Evolutionary conservation across 352 stramenopile genomes (phyloP).

Genomic region (Lagenidium giganteum): DNA sequence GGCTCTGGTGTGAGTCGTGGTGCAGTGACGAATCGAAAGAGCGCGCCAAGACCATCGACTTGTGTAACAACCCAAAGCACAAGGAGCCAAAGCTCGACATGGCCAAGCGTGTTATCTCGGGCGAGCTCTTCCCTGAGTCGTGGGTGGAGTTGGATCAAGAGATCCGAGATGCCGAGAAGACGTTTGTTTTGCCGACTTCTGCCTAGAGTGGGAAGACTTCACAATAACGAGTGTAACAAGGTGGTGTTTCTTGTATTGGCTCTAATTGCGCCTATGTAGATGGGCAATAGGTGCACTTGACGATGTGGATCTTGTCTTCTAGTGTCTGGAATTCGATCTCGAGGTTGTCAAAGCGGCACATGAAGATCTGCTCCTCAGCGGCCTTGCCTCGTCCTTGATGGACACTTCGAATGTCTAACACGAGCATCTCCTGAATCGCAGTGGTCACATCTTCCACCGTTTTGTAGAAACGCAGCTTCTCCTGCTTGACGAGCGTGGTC

Average conservation of each 20-base stretch:
- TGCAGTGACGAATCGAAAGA: conserved; percentile 98
- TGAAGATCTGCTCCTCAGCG: conserved; percentile 46
- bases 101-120: conserved; percentile 98
- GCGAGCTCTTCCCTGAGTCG: conserved; percentile 95
- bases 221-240: not conserved
- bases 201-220: not conserved
- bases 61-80: conserved; percentile 99
- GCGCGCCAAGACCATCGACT: conserved; percentile 98
- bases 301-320: conserved; percentile 56
- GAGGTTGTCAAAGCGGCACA: conserved; percentile 72
- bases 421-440: conserved; percentile 77
- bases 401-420: conserved; percentile 79
- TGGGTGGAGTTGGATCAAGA: conserved; percentile 99
- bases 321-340: conserved; percentile 74
- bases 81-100: conserved; percentile 99
- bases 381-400: conserved; percentile 69
- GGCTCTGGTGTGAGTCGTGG: conserved; percentile 99
- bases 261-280: conserved; percentile 8
- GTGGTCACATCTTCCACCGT: conserved; percentile 36
- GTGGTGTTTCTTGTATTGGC: no score
- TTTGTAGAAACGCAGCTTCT: conserved; percentile 64
- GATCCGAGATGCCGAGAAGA: conserved; percentile 79
- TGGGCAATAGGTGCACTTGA: conserved; percentile 36
- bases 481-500: conserved; percentile 29
- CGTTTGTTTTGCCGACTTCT: conserved; percentile 7